Evolutionary conservation across 1,284 basidiomycete genomes (phyloP), one percentile per base, ranked within the genome.

Genomic region (Ceratorhiza oryzae-sativae): DNA sequence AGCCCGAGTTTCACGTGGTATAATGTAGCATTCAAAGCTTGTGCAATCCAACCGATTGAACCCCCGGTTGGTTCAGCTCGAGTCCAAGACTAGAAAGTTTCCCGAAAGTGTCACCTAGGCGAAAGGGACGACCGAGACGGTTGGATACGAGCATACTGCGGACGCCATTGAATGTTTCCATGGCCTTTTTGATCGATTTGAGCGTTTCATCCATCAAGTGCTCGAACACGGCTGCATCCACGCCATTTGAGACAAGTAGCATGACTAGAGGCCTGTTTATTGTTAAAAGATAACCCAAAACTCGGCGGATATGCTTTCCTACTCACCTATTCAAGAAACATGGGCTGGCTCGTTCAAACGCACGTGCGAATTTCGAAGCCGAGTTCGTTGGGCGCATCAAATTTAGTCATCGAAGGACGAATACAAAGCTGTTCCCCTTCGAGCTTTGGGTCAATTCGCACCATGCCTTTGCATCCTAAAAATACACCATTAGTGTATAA

Each of bases 401-500:
- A 94, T 76, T 94, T 94, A 62, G 84, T 83, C 91, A 93, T 93
- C 0, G 88, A 91, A 1, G 83, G 81, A 20, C 92, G 83, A 15
- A 93, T 76, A 27, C 86, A 82, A 85, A 94, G 88, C 83, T 15
- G 83, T 80, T 60, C 70, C 83, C 80, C 36, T 12, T 60, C 42
- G 5, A 92, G 81, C 48, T 81, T 78, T 42, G 81, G 77, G 76
- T 93, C 90, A n/a, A 92, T 83, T 23, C 82, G 84, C 0, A 93
- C 87, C 65, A 93, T 86, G 0, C 91, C 91, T 79, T 92, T 93
- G 78, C 60, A 42, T 27, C 73, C 49, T 62, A 61, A 59, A 15
- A 18, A 34, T 12, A 34, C 49, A 42, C 10, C 15, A 45, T 45
- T 18, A 45, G 42, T 18, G 4, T 18, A 18, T 45, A 18, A 18